phyloP scores from a whole-genome alignment of 2,329 filamentous ascomycete species.

The Diplodia corticola region DNA sequence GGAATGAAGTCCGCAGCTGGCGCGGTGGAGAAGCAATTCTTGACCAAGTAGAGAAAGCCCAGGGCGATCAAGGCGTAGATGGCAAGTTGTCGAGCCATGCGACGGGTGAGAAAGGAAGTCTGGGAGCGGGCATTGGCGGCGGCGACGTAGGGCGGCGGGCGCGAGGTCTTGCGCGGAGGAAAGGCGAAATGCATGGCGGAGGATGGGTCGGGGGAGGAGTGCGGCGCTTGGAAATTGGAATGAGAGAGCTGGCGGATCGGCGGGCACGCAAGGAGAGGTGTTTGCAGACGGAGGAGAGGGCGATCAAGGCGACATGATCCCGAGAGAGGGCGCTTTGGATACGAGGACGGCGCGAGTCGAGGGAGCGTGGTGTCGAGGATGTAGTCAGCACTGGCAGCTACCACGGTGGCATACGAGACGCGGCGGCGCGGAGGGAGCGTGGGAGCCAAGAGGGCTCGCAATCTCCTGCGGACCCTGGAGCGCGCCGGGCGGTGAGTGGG shows the following conservation, averaged over 20 bases:
- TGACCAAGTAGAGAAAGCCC: slow-evolving; percentile 61
- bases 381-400: neutral
- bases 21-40: slow-evolving; percentile 40
- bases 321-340: neutral
- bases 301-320: slow-evolving; percentile 15
- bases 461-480: slow-evolving; percentile 10
- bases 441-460: neutral
- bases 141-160: slow-evolving; percentile 67
- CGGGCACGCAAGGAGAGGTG: slow-evolving; percentile 20
- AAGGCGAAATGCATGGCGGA: slow-evolving; percentile 82
- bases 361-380: neutral
- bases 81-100: slow-evolving; percentile 60
- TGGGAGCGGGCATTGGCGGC: slow-evolving; percentile 51
- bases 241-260: slow-evolving; percentile 10
- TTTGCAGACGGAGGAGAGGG: neutral
- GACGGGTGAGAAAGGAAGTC: slow-evolving; percentile 57
- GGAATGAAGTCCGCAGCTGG: neutral
- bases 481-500: slow-evolving; percentile 10
- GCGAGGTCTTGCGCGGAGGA: slow-evolving; percentile 79
- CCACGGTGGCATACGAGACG: slow-evolving; percentile 17
- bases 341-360: neutral
- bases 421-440: neutral
- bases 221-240: neutral
- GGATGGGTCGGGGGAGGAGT: neutral
- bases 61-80: slow-evolving; percentile 58